phyloP scores from a whole-genome alignment of 73 alveolate genomes.

The Diophrys appendiculata region DNA sequence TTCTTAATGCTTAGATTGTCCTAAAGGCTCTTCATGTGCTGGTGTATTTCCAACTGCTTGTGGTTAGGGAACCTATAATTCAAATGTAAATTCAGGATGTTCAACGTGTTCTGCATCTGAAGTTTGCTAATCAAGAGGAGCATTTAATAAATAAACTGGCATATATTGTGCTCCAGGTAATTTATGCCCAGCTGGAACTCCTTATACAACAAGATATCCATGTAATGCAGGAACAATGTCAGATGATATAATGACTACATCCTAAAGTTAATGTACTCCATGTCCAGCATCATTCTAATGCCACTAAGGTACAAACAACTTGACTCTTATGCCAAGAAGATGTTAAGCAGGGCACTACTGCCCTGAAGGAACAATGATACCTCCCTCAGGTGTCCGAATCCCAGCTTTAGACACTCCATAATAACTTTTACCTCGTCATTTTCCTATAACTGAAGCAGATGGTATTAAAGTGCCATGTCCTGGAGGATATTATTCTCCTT shows the following conservation, averaged over 20 bases:
- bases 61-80: constrained; percentile 25
- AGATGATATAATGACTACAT: constrained; percentile 6
- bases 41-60: constrained; percentile 19
- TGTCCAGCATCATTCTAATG: constrained; percentile 48
- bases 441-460: constrained; percentile 40
- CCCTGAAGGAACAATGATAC: constrained; percentile 56
- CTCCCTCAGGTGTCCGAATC: no score
- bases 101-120: constrained; percentile 56
- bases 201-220: constrained; percentile 6
- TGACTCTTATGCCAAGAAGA: constrained; percentile 8
- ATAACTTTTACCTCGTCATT: constrained; percentile 63
- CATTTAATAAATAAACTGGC: constrained; percentile 34
- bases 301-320: not conserved
- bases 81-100: constrained; percentile 22
- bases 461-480: constrained; percentile 52
- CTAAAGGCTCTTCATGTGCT: constrained; percentile 11
- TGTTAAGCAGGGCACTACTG: constrained; percentile 74
- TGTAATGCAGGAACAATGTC: constrained; percentile 36
- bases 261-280: no score
- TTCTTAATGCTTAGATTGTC: no score
- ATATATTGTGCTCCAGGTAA: constrained; percentile 57
- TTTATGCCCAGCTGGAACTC: constrained; percentile 62
- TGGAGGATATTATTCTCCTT: constrained; percentile 67
- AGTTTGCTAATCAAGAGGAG: constrained; percentile 44
- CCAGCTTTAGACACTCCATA: constrained; percentile 66